Base-by-base conservation (phyloP, 352 stramenopile genomes). In the Pythium rishiriense region DNA sequence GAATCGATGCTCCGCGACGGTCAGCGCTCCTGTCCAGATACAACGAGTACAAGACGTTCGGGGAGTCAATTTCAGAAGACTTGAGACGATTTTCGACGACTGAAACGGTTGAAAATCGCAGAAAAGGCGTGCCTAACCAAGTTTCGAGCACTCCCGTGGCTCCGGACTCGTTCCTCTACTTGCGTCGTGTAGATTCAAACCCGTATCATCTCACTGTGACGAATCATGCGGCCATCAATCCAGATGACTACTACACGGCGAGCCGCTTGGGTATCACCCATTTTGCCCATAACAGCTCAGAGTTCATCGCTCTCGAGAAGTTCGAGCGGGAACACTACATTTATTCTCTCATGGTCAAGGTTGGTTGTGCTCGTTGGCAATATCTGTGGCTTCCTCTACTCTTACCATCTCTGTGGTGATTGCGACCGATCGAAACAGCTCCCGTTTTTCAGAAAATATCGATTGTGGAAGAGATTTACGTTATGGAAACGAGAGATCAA, bases 271-370 rank as follows among this genome's bases (percentile, higher is more conserved):
- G 93, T 14, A 84, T 98, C 43, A 97, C 93, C 4, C 89, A 96
- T 47, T 98, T 98, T 56, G 67, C 74, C 8, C 52, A 77, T 39
- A 74, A 83, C 25, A 79, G 87, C 49, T 83, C 81, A 12, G 91
- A 97, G n/a, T 98, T 98, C 62, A 84, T 92, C 14, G 58, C 83
- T 21, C 75, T 98, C 43, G 76, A 93, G 48, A 83, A 78, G 49
- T 98, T 96, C 70, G 94, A 98, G 56, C 79, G 88, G 22, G 94
- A 98, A 62, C 96, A 96, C 65, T 88, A 88, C 41, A 75, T 98
- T 57, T 98, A 96, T 62, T 87, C 82, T 10, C 73, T 91, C 37
- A 73, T 93, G 6, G 59, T 90, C 42, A 81, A 87, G 80, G 82
- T 90, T 73, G 11, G 75, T 60, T 24, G 33, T 3, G 2, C 10